Evolutionary conservation across 1,284 basidiomycete species (phyloP), one percentile per base, ranked within the genome.

Genomic region (Moniliophthora roreri): DNA sequence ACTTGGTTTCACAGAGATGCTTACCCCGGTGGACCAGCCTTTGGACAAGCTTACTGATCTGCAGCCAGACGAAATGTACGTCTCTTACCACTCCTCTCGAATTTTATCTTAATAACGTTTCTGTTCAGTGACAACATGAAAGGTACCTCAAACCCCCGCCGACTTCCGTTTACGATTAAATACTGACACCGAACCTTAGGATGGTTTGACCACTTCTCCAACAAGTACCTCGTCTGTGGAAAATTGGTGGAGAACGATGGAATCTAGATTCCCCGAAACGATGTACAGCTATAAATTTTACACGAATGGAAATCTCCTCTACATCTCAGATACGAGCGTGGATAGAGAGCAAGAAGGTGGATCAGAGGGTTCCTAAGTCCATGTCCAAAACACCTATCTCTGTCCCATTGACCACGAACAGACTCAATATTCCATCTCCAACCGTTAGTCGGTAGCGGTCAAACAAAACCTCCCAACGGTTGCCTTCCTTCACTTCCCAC

Each of bases 121-220:
- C 20, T 4, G 48, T 45, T 10, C 62, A 94, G 93, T 53, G 91
- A 93, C 56, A 95, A 94, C 68, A 95, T 95, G 93, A 84, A 81
- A 70, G 89, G 88, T 86, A 58, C 37, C 66, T 56, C 15, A 2
- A 8, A n/a, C n/a, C 4, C 40, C 8, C 20, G 16, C 39, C 35
- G 18, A 4, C n/a, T 3, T 20, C 20, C 11, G 18, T 11, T 6
- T 9, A 7, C 37, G 34, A 8, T 16, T 37, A 4, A 28, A 32
- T 26, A 21, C 34, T 51, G 50, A 51, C 55, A 51, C 32, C 1
- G 54, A 2, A 23, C 23, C 36, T 24, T 58, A 87, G 88, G 91
- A 26, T 95, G 93, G 93, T 87, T 92, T 59, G 90, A 93, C 36
- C 92, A 95, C 67, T 95, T 95, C 69, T 81, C 84, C 32, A 85